Evolutionary conservation across 2,329 filamentous ascomycete species (phyloP).

Genomic region (Alternaria atra): DNA sequence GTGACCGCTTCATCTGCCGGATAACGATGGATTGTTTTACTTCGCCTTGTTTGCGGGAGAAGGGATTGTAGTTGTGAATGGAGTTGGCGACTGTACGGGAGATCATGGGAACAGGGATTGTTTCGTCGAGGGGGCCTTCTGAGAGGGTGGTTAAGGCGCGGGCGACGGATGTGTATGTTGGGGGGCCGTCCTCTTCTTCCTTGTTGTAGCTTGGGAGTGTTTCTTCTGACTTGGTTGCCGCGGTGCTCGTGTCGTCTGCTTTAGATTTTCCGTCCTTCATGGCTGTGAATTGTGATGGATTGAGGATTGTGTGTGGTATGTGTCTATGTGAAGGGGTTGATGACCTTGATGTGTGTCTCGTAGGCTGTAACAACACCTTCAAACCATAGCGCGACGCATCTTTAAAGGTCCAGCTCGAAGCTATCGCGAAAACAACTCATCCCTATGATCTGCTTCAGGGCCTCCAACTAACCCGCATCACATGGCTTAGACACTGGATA

Average conservation of each 20-base stretch:
- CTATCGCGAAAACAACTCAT: background rate
- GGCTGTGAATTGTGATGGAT: background rate
- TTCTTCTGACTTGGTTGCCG: background rate
- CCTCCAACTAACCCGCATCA: slow-evolving; percentile 1
- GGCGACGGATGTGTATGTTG: slow-evolving; percentile 18
- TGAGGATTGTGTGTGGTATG: background rate
- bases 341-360: background rate
- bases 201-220: slow-evolving; percentile 15
- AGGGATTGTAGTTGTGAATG: slow-evolving; percentile 25
- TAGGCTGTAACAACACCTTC: background rate
- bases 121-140: slow-evolving; percentile 18
- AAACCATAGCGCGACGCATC: background rate
- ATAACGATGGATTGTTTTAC: slow-evolving; percentile 8
- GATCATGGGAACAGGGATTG: slow-evolving; percentile 25
- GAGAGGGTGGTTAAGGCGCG: slow-evolving; percentile 13
- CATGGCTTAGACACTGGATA: slow-evolving; percentile 2
- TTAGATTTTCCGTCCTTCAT: background rate
- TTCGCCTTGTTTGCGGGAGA: slow-evolving; percentile 18
- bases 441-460: background rate
- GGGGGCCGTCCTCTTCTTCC: background rate
- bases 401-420: background rate
- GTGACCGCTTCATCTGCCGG: slow-evolving; percentile 31
- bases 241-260: background rate
- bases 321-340: background rate
- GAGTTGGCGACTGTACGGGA: slow-evolving; percentile 12